Conservation (phyloP, 495 filamentous ascomycete species). For the Aspergillus nidulans region DNA sequence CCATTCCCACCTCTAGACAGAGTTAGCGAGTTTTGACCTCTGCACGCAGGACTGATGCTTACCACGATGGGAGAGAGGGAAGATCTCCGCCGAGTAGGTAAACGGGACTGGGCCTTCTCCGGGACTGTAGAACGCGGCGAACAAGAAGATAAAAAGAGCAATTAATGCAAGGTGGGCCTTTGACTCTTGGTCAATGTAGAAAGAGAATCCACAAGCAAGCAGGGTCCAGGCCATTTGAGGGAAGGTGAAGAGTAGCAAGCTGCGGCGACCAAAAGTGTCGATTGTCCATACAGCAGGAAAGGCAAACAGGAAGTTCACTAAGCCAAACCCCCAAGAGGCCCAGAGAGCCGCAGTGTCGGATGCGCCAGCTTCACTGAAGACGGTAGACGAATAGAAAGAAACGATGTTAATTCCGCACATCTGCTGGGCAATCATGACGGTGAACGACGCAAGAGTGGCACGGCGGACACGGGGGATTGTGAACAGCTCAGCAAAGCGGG, state of each 20-base stretch:
- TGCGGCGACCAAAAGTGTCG: conserved; percentile 76
- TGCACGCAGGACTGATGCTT: conserved; percentile 8
- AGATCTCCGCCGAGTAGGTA: conserved; percentile 75
- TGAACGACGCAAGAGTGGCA: conserved; percentile 58
- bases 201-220: conserved; percentile 66
- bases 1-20: conserved; percentile 61
- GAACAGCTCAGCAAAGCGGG: conserved; percentile 60
- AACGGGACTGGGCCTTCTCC: conserved; percentile 70
- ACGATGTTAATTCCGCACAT: conserved; percentile 80
- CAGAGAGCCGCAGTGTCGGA: conserved; percentile 55
- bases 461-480: conserved; percentile 64
- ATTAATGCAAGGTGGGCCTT: conserved; percentile 56
- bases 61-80: conserved; percentile 68
- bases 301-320: conserved; percentile 80
- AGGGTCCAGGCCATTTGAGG: conserved; percentile 80
- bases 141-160: conserved; percentile 63
- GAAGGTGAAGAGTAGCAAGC: conserved; percentile 77
- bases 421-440: conserved; percentile 76
- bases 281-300: conserved; percentile 81
- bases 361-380: conserved; percentile 64
- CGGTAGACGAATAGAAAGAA: conserved; percentile 77
- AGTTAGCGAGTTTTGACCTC: background rate
- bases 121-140: conserved; percentile 64
- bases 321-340: conserved; percentile 73
- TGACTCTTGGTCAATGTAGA: conserved; percentile 52